These are phyloP conservation scores for Hyaloscypha bicolor DNA, from an alignment of 495 filamentous ascomycete genomes.

Conservation along the genomic window DNA sequence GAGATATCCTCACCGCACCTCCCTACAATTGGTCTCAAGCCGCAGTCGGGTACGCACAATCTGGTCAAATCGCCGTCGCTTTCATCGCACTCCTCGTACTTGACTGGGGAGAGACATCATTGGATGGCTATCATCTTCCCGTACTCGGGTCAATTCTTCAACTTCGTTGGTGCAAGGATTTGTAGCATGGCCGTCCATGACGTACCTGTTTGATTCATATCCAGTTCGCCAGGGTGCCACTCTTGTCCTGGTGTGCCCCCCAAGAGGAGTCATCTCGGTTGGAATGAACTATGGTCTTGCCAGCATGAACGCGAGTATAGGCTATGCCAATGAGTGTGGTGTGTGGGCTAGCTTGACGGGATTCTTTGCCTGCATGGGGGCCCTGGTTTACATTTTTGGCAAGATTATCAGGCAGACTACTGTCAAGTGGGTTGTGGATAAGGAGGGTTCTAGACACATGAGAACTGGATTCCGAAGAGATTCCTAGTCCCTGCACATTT, in stretches of 20 bases:
- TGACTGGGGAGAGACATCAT: conserved; percentile 17
- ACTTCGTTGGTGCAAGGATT: background rate
- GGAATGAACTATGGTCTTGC: background rate
- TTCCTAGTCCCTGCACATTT: too few species aligned
- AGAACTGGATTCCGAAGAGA: background rate
- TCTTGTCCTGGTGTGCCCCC: background rate
- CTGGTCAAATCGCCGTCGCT: conserved; percentile 38
- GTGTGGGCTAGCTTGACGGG: background rate
- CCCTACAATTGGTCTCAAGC: conserved; percentile 41
- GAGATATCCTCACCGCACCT: conserved; percentile 35
- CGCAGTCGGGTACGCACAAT: conserved; percentile 38
- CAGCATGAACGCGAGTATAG: background rate
- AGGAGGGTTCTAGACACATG: background rate
- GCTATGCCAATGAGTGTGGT: background rate
- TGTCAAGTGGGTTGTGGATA: background rate
- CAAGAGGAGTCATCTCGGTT: background rate
- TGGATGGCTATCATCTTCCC: conserved; percentile 5
- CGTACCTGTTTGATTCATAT: conserved; percentile 1
- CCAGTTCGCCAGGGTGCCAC: background rate
- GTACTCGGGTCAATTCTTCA: background rate
- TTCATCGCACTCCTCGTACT: conserved; percentile 39
- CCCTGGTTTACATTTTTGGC: background rate
- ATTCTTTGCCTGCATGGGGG: background rate
- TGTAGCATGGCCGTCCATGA: too few species aligned
- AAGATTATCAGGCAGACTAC: background rate